Evolutionary conservation across 345 rosid genomes (phyloP), one percentile per base, ranked within the genome.

Genomic region (Durio zibethinus): DNA sequence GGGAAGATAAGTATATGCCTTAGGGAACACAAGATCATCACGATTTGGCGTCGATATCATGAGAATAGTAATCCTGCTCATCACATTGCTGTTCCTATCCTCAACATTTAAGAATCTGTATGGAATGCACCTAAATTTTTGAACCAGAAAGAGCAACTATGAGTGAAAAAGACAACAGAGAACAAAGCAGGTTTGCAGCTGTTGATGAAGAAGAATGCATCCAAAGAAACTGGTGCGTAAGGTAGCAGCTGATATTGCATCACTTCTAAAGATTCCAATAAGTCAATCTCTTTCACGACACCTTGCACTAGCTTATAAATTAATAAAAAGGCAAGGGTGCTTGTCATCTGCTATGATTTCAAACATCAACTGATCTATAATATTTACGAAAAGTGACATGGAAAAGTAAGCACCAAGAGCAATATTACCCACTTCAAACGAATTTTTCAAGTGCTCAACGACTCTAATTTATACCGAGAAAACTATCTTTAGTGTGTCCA

Each of bases 11-110:
- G 23, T 35, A 1, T 21, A 31, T 77, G 85, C 90, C 87, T 85
- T 87, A 35, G 90, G 89, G 66, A 88, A 88, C 43, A 86, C 85
- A 66, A 85, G 89, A 86, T 86, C 90, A 18, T 74, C 70, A 2
- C 86, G 86, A 33, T 86, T 88, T 47, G 90, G 89, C 14, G 90
- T 78, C n/a, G 90, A 84, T 62, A 88, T 86, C 90, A 88, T 88
- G 59, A 88, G 89, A 21, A 88, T 83, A 52, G 56, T 73, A 38
- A 86, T 11, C 63, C 70, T 78, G 11, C 78, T 81, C 61, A 77
- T 84, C 63, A 43, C 62, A 64, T 31, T 21, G 78, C 67, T 7
- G 7, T 66, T 73, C 35, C 67, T 29, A 27, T 57, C 76, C 67
- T 78, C 81, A 10, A 21, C 79, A 67, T 74, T 69, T 74, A 62